Evolutionary conservation across 345 rosid species (phyloP).

Genomic region (Heritiera fomes): DNA sequence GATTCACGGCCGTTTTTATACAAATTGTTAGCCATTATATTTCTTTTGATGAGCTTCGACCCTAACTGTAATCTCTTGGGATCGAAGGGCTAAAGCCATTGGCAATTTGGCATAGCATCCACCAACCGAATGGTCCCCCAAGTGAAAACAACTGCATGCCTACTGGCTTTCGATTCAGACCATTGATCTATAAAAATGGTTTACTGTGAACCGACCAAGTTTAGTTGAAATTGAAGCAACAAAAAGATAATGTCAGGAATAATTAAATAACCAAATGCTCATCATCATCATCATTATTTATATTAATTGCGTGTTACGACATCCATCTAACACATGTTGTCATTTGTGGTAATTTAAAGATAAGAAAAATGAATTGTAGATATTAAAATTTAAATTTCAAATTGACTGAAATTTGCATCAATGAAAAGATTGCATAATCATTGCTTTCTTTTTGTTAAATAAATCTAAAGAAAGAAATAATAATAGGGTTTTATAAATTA

Average conservation of each 20-base stretch:
- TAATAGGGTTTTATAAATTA: neutral
- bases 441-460: neutral
- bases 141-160: neutral
- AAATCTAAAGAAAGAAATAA: neutral
- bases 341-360: too few species aligned
- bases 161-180: neutral
- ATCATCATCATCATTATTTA: neutral
- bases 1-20: too few species aligned
- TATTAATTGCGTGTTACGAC: neutral
- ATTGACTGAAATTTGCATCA: too few species aligned
- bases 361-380: too few species aligned
- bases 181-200: neutral
- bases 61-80: neutral
- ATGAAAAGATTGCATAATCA: too few species aligned
- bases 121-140: conserved; percentile 15
- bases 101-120: neutral
- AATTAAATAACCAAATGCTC: too few species aligned
- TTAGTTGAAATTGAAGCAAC: too few species aligned
- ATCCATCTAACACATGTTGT: neutral
- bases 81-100: neutral
- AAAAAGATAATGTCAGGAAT: too few species aligned
- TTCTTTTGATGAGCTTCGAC: conserved; percentile 12
- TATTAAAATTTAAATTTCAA: too few species aligned
- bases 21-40: neutral
- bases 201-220: too few species aligned